Evolutionary conservation across 2,329 filamentous ascomycete species (phyloP), one percentile per base, ranked within the genome.

Genomic region (Pseudogymnoascus verrucosus): DNA sequence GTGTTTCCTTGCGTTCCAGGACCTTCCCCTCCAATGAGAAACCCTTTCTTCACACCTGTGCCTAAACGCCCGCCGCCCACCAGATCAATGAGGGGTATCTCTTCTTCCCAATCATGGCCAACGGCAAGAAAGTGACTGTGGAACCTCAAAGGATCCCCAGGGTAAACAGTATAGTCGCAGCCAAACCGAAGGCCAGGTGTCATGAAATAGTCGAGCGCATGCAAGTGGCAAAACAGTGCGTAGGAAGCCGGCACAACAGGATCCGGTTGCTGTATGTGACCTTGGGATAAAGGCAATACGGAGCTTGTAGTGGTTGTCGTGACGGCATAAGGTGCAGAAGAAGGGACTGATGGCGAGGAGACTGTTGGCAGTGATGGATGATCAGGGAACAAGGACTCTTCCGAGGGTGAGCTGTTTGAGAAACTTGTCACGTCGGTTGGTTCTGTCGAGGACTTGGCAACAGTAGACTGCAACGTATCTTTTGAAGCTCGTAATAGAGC

Each of bases 1-100:
- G 73, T 69, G 10, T 72, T 74, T 36, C 78, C 74, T 26, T 70
- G 66, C 11, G 72, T 73, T 14, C 69, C 68, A 57, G 75, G 71
- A 62, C 82, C 78, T 69, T 84, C 80, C 0, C 91, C 92, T 5
- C 93, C 93, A 64, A 99, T 82, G 62, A 99, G 78, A 71, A 92
- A 97, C 0, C 91, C 90, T 77, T 99, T 99, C 81, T 99, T 99
- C 19, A 98, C 95, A 60, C 91, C 91, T 1, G 95, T 98, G 0
- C 93, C 95, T 67, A 99, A 76, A 69, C 95, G 83, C 4, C 95
- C 95, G 6, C 91, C 92, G 19, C 87, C 89, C 14, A 98, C 88
- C 12, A 99, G 79, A 68, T 96, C 90, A 68, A 97, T 82, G 71
- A 98, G 79, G 39, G 89, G 84, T 64, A 99, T 88, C 69, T 92